Evolutionary conservation across 1,284 basidiomycete species (phyloP), one percentile per base, ranked within the genome.

Genomic region (Cryptococcus maquisensis): DNA sequence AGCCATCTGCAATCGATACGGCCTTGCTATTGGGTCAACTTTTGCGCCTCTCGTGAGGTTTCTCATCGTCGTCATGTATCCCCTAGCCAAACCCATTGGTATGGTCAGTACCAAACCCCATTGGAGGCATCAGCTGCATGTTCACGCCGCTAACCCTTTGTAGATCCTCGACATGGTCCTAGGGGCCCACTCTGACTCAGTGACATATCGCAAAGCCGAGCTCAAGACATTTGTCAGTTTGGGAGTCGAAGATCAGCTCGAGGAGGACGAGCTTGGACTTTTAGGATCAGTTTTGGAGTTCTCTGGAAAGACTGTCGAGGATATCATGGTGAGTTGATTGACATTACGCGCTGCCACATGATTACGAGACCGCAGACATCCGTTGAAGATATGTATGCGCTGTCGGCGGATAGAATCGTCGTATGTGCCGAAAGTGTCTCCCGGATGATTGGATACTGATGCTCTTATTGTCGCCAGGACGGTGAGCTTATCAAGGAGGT

Each of bases 141-240:
- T n/a, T n/a, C n/a, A n/a, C n/a, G n/a, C n/a, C n/a, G 32, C 6
- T 12, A 3, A 35, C 41, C 26, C 4, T 20, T 18, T 18, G 4
- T 39, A 74, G 66, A 46, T 74, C 10, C 68, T 78, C 15, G 79
- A 81, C 64, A 71, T 64, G 42, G 63, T 78, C 20, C 73, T 81
- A 4, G 80, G 80, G 18, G 69, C 77, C 23, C 77, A 80, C 60
- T 68, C 66, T 37, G 72, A 78, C 42, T 73, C 80, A 0, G 82
- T 87, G 53, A 90, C 87, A 0, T 93, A 93, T 77, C 89, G 90
- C 64, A 92, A 92, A 72, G 88, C 88, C 0, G 88, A 94, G 67
- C 82, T 96, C 43, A 90, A 89, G 75, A 89, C 88, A 0, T 96
- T 97, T 73, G 82, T 97, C 20, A 47, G 88, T 72, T 44, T 77